Evolutionary conservation across 2,329 filamentous ascomycete genomes (phyloP).

Genomic region (Tolypocladium endophyticum): DNA sequence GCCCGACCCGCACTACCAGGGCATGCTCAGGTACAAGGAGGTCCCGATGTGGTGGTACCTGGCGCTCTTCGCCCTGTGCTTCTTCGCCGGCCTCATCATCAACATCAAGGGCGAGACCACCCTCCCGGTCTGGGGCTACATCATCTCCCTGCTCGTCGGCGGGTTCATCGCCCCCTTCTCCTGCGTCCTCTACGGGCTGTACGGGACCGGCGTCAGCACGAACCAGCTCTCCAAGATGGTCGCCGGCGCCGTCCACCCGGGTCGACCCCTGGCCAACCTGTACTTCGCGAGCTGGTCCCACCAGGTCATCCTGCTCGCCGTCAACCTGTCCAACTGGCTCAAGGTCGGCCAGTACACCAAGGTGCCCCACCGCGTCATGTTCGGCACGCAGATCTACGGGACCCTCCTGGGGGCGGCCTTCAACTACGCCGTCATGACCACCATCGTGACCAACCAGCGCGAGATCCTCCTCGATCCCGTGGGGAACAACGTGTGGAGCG

Average conservation of each 20-base stretch:
- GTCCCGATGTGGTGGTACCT: slow-evolving; percentile 22
- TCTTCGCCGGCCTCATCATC: slow-evolving; percentile 19
- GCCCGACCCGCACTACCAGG: slow-evolving; percentile 28
- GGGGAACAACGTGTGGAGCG: slow-evolving; percentile 34
- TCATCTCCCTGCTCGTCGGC: slow-evolving; percentile 17
- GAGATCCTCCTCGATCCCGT: slow-evolving; percentile 28
- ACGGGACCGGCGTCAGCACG: slow-evolving; percentile 9
- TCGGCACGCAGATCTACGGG: slow-evolving; percentile 27
- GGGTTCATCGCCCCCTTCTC: slow-evolving; percentile 24
- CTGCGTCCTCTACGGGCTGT: slow-evolving; percentile 16
- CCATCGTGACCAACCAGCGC: slow-evolving; percentile 30
- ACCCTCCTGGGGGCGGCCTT: slow-evolving; percentile 29
- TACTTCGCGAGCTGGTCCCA: slow-evolving; percentile 27
- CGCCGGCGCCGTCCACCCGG: slow-evolving; percentile 33
- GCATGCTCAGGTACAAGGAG: slow-evolving; percentile 30
- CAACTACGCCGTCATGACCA: slow-evolving; percentile 35
- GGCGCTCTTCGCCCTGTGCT: slow-evolving; percentile 14
- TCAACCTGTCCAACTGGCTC: slow-evolving; percentile 16
- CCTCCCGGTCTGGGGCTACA: slow-evolving; percentile 21
- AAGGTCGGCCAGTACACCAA: slow-evolving; percentile 28
- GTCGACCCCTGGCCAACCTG: slow-evolving; percentile 28
- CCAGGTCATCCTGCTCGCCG: slow-evolving; percentile 21
- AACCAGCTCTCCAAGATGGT: slow-evolving; percentile 28
- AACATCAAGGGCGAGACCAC: slow-evolving; percentile 20
- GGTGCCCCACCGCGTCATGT: slow-evolving; percentile 28